Conservation (phyloP, 2,329 filamentous ascomycete species). For the Elsinoe necatrix region DNA sequence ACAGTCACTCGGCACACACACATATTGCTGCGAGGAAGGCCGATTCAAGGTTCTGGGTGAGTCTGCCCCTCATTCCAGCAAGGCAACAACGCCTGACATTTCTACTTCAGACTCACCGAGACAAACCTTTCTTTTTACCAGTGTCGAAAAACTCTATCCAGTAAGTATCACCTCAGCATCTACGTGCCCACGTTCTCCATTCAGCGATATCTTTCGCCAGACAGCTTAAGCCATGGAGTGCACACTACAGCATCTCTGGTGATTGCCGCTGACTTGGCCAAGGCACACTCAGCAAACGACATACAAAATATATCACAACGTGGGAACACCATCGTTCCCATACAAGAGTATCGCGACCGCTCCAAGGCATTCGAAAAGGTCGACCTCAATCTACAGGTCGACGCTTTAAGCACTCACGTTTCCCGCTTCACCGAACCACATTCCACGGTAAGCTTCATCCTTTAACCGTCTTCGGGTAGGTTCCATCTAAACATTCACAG, state of each 20-base stretch:
- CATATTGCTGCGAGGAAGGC: too few relatives aligned
- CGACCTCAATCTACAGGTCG: not conserved
- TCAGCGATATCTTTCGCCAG: not conserved
- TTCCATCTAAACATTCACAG: not conserved
- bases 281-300: not conserved
- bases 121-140: not conserved
- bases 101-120: not conserved
- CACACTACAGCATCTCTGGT: not conserved
- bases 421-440: not conserved
- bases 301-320: not conserved
- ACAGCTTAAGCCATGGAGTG: not conserved
- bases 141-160: not conserved
- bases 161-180: not conserved
- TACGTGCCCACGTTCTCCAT: not conserved
- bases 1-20: not conserved
- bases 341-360: not conserved
- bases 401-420: not conserved
- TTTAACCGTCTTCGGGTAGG: not conserved
- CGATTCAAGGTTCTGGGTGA: not conserved
- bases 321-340: not conserved
- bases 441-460: too few relatives aligned
- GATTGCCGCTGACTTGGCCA: not conserved
- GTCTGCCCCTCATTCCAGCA: slow-evolving; percentile 12
- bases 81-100: slow-evolving; percentile 6
- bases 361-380: not conserved